Base-by-base conservation (phyloP, 2,329 filamentous ascomycete species). In the Verticillium nubilum region DNA sequence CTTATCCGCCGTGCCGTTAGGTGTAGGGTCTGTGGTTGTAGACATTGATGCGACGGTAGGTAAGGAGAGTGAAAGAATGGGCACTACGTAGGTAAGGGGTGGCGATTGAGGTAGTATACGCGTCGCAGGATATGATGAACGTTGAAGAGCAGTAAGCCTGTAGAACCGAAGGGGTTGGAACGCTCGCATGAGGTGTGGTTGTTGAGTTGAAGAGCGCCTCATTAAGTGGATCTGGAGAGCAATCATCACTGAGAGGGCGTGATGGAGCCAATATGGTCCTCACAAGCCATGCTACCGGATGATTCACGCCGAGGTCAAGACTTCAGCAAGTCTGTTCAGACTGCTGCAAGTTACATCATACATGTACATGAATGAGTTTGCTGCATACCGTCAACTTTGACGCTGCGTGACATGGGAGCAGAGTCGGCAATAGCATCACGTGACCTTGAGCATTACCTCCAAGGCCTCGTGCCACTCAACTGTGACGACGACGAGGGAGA, bases 1-100 rank as follows among this genome's bases (percentile, higher is more conserved):
- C 57, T 68, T 70, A 55, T 65, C 63, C 50, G 60, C 61, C 3
- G 42, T 50, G 19, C 42, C 19, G 19, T 50, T 50, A 10, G 42
- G 42, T 13, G 19, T 23, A 23, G 42, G 19, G 19, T 25, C 19
- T 50, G 42, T 50, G 6, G 19, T 23, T 13, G 42, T 26, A 10
- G 42, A 50, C 42, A 50, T 50, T n/a, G 42, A 4, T 25, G 42
- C n/a, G 19, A 54, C 12, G 17, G 7, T 28, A 25, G 52, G 52
- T 28, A 5, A 13, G 25, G 5, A 12, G 2, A 54, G 13, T 7
- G 15, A 29, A 28, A 4, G 5, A 33, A 17, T 13, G 10, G 4
- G 42, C 10, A 10, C 10, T 3, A 4, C 19, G 10, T 50, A 19
- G 9, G n/a, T 23, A 23, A 5, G 10, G 25, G 42, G 12, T 0